Base-by-base conservation (phyloP, 352 stramenopile species). In the Globisporangium canariense region DNA sequence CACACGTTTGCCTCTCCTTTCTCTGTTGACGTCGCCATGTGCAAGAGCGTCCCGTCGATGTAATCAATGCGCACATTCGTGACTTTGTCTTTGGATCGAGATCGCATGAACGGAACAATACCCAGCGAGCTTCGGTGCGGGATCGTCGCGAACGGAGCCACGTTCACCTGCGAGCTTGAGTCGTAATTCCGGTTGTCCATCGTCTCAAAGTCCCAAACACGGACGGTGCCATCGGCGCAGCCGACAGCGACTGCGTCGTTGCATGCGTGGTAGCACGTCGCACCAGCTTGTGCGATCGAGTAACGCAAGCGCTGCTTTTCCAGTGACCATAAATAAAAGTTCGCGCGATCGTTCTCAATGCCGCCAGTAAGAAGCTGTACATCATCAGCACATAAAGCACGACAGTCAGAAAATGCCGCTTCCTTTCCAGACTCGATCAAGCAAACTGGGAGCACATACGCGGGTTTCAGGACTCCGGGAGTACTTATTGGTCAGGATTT, bases 1-100 rank as follows among this genome's bases (percentile, higher is more conserved):
- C 88, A 96, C 13, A 96, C 84, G 51, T 93, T 89, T 6, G 85
- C 84, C 68, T 96, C 88, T 25, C 88, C 88, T 58, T 94, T 93
- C 40, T 96, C 88, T 10, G 86, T 94, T 28, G 86, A 91, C 0
- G 86, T 93, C 14, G 88, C 88, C 45, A 93, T 67, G 66, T 94
- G 82, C 58, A 94, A 59, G 45, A 93, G 87, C 43, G 79, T 86
- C 11, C 86, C 81, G 58, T 94, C 86, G 40, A 85, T 91, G 69
- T 93, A 78, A 28, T 93, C 87, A 46, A 96, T 75, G 62, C 82
- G 81, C 25, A 96, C 84, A 30, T 89, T 88, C 57, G 84, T 75
- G 40, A 94, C 78, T 53, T 89, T 90, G 68, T 94, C 83, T 64
- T 81, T 82, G 7, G 86, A 88, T 22, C 86, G 77, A 30, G 88